Base-by-base conservation (phyloP, 1,284 basidiomycete species). In the Sanghuangporus baumii region DNA sequence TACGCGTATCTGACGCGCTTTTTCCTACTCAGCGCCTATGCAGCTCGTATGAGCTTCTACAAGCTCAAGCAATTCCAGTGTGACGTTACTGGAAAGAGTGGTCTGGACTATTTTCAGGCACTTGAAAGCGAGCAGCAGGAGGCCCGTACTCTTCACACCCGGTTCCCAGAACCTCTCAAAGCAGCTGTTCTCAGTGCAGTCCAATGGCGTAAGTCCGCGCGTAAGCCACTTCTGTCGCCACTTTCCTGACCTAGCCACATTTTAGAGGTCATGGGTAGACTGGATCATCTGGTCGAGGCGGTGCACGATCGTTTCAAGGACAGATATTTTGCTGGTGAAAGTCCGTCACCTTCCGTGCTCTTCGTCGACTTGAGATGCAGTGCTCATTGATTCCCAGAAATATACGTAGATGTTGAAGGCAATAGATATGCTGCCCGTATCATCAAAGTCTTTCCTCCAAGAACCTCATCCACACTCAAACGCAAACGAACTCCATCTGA, bases 231-330 rank as follows among this genome's bases (percentile, higher is more conserved):
- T 16, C 58, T 61, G 60, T 62, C 57, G 65, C 63, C 52, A 20
- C 59, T 50, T 57, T 61, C 62, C 52, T 69, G 69, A 67, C 60
- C 59, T 62, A 54, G 66, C 61, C 47, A 34, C 61, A 66, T 68
- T 68, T 47, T 75, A 97, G 95, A 94, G 85, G 90, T 98, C 68
- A 92, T 97, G 74, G 95, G 96, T 48, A 89, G 96, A 66, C 81
- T 99, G 62, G 96, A 98, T 76, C 89, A 93, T 69, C 82, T 99
- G 16, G 94, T 96, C 4, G 96, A 99, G 74, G 88, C 88, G 57
- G 91, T 98, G 46, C 97, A 88, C 72, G 96, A 98, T 67, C 88
- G 96, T 50, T 98, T 95, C 81, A 93, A 94, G 70, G 89, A 98
- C 76, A 86, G 96, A 41, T 99, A 95, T 77, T 99, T 94, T 73